Conservation (phyloP, 345 rosid genomes). For the Firmiana major region DNA sequence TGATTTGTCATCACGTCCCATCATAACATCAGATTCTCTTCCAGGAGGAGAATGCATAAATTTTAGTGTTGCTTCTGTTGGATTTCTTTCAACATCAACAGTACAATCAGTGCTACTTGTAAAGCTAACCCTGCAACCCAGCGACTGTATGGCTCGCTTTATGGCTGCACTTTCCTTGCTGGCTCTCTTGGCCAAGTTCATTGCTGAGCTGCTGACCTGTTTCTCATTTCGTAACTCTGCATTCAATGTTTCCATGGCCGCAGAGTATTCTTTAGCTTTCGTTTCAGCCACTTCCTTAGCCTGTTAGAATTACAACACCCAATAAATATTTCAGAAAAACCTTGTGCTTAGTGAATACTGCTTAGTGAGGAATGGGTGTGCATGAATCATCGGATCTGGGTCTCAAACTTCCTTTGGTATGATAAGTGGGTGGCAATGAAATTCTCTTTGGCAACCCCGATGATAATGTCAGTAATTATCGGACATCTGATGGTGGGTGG, state of each 20-base stretch:
- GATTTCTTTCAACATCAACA: conserved; percentile 49
- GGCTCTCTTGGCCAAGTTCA: conserved; percentile 62
- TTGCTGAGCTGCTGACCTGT: conserved; percentile 54
- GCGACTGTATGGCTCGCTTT: conserved; percentile 71
- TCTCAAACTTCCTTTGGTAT: no score
- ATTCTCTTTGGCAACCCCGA: no score
- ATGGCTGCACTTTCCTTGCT: conserved; percentile 61
- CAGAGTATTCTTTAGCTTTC: conserved; percentile 50
- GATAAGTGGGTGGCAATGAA: no score
- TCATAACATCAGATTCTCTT: conserved; percentile 28
- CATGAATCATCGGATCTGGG: no score
- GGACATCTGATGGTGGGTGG: no score
- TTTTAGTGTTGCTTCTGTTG: conserved; percentile 28
- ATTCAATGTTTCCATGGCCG: conserved; percentile 48
- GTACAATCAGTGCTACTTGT: conserved; percentile 52
- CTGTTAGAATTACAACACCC: conserved; percentile 35
- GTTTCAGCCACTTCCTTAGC: conserved; percentile 71
- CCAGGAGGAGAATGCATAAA: conserved; percentile 23
- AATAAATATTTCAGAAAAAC: neutral
- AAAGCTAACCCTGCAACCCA: conserved; percentile 86
- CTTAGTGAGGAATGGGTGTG: no score
- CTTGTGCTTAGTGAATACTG: neutral
- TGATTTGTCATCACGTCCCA: conserved; percentile 36
- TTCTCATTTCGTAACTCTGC: conserved; percentile 61
- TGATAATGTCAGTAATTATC: no score